Conservation (phyloP, 2,329 filamentous ascomycete species). For the Colletotrichum salicis region DNA sequence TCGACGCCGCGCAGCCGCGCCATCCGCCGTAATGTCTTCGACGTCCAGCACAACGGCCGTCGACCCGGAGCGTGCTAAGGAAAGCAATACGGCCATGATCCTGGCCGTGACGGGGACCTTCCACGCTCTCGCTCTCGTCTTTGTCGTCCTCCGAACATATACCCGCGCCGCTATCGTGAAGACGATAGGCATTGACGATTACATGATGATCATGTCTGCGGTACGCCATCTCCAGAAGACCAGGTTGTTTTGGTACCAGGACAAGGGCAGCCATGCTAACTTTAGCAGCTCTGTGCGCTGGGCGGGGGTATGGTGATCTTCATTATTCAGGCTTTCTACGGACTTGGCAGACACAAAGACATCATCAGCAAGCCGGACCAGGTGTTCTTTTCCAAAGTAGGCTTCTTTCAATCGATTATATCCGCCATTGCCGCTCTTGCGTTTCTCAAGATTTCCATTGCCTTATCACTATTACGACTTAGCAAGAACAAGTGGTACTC, state of each 20-base stretch:
- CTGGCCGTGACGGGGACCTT: conserved; percentile 38
- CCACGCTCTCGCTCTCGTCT: conserved; percentile 39
- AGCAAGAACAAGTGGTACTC: conserved; percentile 42
- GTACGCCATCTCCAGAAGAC: conserved; percentile 35
- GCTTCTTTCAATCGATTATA: conserved; percentile 58
- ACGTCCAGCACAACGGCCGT: background rate
- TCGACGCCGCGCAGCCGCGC: background rate
- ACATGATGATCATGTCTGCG: conserved; percentile 41
- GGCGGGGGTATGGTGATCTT: conserved; percentile 48
- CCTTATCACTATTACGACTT: conserved; percentile 38
- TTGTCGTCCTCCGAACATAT: conserved; percentile 36
- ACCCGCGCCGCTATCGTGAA: conserved; percentile 37
- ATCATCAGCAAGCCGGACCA: conserved; percentile 48
- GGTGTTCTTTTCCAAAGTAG: conserved; percentile 50
- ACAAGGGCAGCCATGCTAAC: background rate
- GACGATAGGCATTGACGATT: conserved; percentile 43
- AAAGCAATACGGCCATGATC: conserved; percentile 41
- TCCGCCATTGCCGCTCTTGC: conserved; percentile 45
- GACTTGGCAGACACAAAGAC: conserved; percentile 56
- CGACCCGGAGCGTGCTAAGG: conserved; percentile 38
- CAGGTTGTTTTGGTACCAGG: background rate
- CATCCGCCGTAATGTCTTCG: conserved; percentile 14
- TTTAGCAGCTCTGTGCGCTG: conserved; percentile 40
- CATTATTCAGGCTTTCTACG: conserved; percentile 54
- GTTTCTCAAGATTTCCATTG: conserved; percentile 41